phyloP scores from a whole-genome alignment of 1,284 basidiomycete species.

The Mycena sp. region DNA sequence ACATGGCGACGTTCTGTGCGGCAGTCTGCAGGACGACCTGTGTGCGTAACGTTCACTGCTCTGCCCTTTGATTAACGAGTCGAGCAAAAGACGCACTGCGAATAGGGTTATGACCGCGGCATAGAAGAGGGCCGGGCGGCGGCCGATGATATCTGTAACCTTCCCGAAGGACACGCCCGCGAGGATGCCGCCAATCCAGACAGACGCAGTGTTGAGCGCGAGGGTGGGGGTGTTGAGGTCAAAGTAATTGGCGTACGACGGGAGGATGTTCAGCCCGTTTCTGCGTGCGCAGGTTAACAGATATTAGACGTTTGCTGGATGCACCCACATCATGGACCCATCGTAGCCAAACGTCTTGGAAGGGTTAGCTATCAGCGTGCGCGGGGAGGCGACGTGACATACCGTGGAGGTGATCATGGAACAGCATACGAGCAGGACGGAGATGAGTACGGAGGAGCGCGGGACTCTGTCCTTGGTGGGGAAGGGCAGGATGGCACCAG shows the following conservation, averaged over 20 bases:
- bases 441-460: conserved; percentile 29
- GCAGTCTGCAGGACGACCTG: conserved; percentile 32
- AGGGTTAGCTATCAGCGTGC: background rate
- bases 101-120: conserved; percentile 28
- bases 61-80: too few species aligned
- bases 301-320: background rate
- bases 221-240: conserved; percentile 12
- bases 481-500: conserved; percentile 28
- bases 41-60: too few species aligned
- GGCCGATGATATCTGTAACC: conserved; percentile 31
- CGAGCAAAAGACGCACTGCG: conserved; percentile 10
- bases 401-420: conserved; percentile 35
- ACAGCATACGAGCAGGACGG: conserved; percentile 32
- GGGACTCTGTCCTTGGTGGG: conserved; percentile 24
- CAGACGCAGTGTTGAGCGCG: conserved; percentile 33
- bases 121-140: conserved; percentile 27
- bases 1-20: conserved; percentile 33
- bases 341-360: conserved; percentile 36
- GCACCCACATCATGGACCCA: conserved; percentile 33
- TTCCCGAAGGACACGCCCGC: conserved; percentile 34
- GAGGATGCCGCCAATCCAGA: conserved; percentile 36
- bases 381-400: background rate
- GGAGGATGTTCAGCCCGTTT: conserved; percentile 35
- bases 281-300: conserved; percentile 6
- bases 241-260: conserved; percentile 34